Evolutionary conservation across 2,329 filamentous ascomycete genomes (phyloP), one percentile per base, ranked within the genome.

Genomic region (Pestalotiopsis sp.): DNA sequence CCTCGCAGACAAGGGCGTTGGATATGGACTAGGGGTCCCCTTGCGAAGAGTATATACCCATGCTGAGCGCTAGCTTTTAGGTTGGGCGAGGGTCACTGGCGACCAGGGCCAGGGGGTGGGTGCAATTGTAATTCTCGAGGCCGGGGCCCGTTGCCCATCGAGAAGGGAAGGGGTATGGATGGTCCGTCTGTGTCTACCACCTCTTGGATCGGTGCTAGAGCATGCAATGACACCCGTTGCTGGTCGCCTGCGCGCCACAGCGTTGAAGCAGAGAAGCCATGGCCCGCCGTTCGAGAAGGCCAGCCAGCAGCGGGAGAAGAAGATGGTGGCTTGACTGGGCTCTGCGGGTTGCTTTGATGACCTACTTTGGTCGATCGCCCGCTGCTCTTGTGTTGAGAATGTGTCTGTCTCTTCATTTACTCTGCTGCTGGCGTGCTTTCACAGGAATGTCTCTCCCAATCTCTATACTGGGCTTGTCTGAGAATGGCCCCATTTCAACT

Each of bases 1-100:
- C 69, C 66, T 69, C 59, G 64, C 61, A 65, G 70, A 66, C 57
- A 71, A 71, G 70, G 62, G 67, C 71, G 70, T 74, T 72, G 73
- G n/a, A 69, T 66, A 68, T 70, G 70, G 69, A 70, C 64, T 73
- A 74, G 71, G 70, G 73, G 68, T 66, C 65, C 75, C 76, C 65
- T 72, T 75, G 75, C 70, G 73, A 13, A 56, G 36, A 62, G 13
- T n/a, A 62, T 62, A 62, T 40, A 62, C 52, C 65, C 65, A 60
- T 56, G 64, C 14, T 31, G 41, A 66, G 65, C 38, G 65, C 52
- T n/a, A 25, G 45, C 31, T 56, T 60, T 60, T 68, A 52, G 61
- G 66, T 59, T 65, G 49, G 36, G 64, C 64, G 36, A 66, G 64
- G 67, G 40, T 59, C 60, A 65, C 52, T 61, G 59, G 61, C 14